Evolutionary conservation across 495 filamentous ascomycete species (phyloP).

Genomic region (Staphylotrichum tortipilum): DNA sequence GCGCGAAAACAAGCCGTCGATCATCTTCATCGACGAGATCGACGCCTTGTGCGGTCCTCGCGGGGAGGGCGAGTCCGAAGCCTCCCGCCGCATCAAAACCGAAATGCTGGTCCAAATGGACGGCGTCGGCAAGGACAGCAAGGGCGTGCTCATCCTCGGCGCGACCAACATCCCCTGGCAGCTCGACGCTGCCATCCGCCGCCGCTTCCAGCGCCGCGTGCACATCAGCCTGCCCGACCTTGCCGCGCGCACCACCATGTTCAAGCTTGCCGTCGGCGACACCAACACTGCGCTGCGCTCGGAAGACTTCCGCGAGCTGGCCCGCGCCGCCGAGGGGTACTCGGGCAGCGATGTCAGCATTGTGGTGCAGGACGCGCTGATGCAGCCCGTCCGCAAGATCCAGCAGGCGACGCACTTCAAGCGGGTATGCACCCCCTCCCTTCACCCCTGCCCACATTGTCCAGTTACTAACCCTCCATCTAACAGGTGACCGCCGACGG

Average conservation of each 20-base stretch:
- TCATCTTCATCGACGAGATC: constrained; percentile 99
- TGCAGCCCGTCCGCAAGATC: constrained; percentile 96
- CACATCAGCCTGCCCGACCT: constrained; percentile 89
- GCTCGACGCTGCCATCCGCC: constrained; percentile 91
- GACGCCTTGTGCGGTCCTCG: constrained; percentile 93
- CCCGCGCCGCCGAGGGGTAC: constrained; percentile 79
- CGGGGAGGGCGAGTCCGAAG: constrained; percentile 96
- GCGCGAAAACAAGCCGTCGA: constrained; percentile 93
- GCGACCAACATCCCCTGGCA: constrained; percentile 99
- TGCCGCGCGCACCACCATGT: constrained; percentile 89
- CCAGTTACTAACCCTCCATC: constrained; percentile 4
- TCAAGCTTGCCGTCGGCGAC: constrained; percentile 83
- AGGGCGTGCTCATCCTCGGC: constrained; percentile 86
- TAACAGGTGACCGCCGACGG: constrained; percentile 61
- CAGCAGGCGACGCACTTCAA: constrained; percentile 99
- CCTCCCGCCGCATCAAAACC: constrained; percentile 94
- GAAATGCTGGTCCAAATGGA: constrained; percentile 99
- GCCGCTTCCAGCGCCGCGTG: constrained; percentile 92
- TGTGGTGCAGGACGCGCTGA: constrained; percentile 91
- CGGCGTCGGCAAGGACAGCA: constrained; percentile 89
- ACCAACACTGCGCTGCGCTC: constrained; percentile 79
- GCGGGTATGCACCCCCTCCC: constrained; percentile 47
- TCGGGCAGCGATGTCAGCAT: constrained; percentile 95
- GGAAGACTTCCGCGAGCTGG: constrained; percentile 71
- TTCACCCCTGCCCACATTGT: background rate